Evolutionary conservation across 257 asterid species (phyloP), one percentile per base, ranked within the genome.

Genomic region (Apocynum venetum): DNA sequence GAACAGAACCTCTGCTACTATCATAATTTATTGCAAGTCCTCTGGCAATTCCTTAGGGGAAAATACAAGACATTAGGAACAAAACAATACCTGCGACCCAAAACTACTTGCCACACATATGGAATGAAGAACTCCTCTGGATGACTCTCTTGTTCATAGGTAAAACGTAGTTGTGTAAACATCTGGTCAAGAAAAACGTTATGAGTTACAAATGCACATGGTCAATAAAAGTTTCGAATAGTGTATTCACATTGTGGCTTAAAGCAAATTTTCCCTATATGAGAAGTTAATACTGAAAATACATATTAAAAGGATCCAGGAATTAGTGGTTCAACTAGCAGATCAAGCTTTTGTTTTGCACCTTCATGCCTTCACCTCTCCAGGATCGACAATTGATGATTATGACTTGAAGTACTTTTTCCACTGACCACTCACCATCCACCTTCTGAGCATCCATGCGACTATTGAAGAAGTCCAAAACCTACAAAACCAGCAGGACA

Each of bases 301-400:
- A 19, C 14, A 40, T 10, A 38, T 66, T 40, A 38, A 64, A 64
- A 35, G 43, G 48, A 38, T 40, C 15, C 51, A 12, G 43, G 73
- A 44, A 41, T 43, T 41, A 67, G 53, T 68, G 51, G 52, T 67
- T 40, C 1, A 65, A 61, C 31, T 51, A 47, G 60, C 56, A n/a
- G 2, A 25, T 67, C 7, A 43, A 43, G 72, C 14, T 43, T 2
- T 77, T 80, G 76, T 77, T 56, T 53, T 81, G 17, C 78, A 92
- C 97, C 96, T 92, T 92, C 91, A 94, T 87, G 84, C 98, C 98
- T 80, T 92, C 98, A 65, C 97, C 98, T 83, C 98, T 89, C 98
- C 98, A 94, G 76, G 92, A 90, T 83, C 96, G 85, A 80, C 97
- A 91, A 81, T 92, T 89, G 75, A 83, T 88, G 53, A 89, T 78